Conservation (phyloP, 805 yeast genomes). For the Metschnikowia amazonensis region DNA sequence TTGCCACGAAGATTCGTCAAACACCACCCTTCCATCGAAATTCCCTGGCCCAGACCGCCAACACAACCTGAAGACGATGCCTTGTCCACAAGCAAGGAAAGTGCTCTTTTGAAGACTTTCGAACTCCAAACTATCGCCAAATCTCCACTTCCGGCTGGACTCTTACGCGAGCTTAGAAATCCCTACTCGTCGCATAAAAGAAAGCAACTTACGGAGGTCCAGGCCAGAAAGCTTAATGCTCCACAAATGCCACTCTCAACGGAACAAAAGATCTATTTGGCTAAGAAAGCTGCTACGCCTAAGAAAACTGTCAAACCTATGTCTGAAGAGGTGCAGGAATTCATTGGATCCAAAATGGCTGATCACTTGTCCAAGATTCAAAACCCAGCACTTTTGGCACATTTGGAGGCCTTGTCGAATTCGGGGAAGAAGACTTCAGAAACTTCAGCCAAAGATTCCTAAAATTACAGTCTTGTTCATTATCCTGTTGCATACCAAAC, state of each 20-base stretch:
- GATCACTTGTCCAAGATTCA: slow-evolving; percentile 33
- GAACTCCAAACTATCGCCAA: slow-evolving; percentile 64
- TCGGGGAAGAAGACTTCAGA: background rate
- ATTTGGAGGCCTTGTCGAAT: slow-evolving; percentile 37
- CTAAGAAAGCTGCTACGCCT: slow-evolving; percentile 44
- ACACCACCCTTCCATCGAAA: slow-evolving; percentile 61
- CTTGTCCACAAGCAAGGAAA: slow-evolving; percentile 52
- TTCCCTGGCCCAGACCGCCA: slow-evolving; percentile 87
- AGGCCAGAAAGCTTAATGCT: slow-evolving; percentile 57
- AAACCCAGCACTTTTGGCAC: slow-evolving; percentile 33
- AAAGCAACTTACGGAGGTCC: slow-evolving; percentile 50
- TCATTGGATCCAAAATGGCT: slow-evolving; percentile 49
- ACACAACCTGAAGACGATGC: slow-evolving; percentile 50
- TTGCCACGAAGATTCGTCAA: slow-evolving; percentile 76
- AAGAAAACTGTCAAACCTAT: slow-evolving; percentile 36
- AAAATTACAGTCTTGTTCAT: background rate
- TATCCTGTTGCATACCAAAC: slow-evolving; percentile 6
- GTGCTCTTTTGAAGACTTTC: slow-evolving; percentile 68
- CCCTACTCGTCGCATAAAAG: slow-evolving; percentile 67
- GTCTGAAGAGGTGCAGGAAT: slow-evolving; percentile 53
- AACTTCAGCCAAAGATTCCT: background rate
- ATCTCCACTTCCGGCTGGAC: slow-evolving; percentile 66
- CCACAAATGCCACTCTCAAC: slow-evolving; percentile 77
- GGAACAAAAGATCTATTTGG: slow-evolving; percentile 56
- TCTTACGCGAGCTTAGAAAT: slow-evolving; percentile 67